Conservation (phyloP, 345 rosid species). For the Aquilaria yunnanensis region DNA sequence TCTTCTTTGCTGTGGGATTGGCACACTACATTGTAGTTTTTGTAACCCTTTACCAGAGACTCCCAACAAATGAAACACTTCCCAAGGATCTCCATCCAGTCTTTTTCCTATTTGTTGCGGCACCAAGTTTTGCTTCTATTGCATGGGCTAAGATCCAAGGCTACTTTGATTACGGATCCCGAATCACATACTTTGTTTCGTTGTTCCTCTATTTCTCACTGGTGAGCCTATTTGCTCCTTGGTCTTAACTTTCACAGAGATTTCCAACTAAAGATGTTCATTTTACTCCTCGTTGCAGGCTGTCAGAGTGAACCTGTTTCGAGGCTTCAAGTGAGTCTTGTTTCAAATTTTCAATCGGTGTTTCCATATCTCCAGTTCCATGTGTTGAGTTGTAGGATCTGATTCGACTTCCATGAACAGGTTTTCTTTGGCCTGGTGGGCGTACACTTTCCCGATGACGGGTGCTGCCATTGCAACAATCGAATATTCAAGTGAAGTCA, state of each 20-base stretch:
- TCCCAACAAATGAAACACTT: slow-evolving; percentile 80
- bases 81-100: slow-evolving; percentile 97
- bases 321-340: slow-evolving; percentile 63
- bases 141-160: slow-evolving; percentile 79
- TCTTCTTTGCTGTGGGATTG: slow-evolving; percentile 81
- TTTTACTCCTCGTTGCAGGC: slow-evolving; percentile 32
- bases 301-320: slow-evolving; percentile 63
- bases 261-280: neutral
- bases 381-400: neutral
- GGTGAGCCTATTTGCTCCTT: slow-evolving; percentile 28
- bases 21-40: slow-evolving; percentile 82
- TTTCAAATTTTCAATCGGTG: neutral
- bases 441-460: slow-evolving; percentile 83
- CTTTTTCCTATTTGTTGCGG: slow-evolving; percentile 86
- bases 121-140: slow-evolving; percentile 85
- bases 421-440: slow-evolving; percentile 96
- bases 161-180: slow-evolving; percentile 64
- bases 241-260: neutral
- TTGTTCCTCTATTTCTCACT: slow-evolving; percentile 81
- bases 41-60: slow-evolving; percentile 90
- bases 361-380: neutral
- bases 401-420: slow-evolving; percentile 21
- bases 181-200: slow-evolving; percentile 80
- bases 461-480: slow-evolving; percentile 69
- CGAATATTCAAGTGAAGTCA: slow-evolving; percentile 47